Percentiles rank a stretch among this genome's conserved stretches.
Conservation (phyloP, 148 eudicot genomes). For the Persicaria tinctoria region DNA sequence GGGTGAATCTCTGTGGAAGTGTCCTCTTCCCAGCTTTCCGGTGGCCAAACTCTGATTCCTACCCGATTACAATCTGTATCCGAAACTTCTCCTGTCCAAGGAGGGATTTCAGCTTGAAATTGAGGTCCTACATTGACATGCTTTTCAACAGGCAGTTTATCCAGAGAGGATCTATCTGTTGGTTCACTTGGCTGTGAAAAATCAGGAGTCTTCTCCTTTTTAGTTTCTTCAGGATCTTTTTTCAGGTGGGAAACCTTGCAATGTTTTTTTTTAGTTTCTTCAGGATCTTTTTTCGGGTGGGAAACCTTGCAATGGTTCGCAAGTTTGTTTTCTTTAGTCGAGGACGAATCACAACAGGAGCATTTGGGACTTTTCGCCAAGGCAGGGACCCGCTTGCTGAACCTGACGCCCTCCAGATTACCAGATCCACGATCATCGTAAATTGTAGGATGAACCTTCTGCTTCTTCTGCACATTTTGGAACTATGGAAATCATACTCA, state of each 20-base stretch:
- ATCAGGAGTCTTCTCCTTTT: background rate
- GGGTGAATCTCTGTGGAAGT: background rate
- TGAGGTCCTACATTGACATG: slow-evolving; percentile 41
- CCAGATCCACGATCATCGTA: slow-evolving; percentile 39
- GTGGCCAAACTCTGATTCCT: slow-evolving; percentile 67
- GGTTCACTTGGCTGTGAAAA: slow-evolving; percentile 9
- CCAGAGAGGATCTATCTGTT: slow-evolving; percentile 5
- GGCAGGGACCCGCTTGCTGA: slow-evolving; percentile 44
- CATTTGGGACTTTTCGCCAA: slow-evolving; percentile 32
- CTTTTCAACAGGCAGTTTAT: slow-evolving; percentile 22
- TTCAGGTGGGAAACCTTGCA: background rate
- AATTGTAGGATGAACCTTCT: slow-evolving; percentile 56
- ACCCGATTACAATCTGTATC: slow-evolving; percentile 69
- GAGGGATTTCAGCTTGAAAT: slow-evolving; percentile 70
- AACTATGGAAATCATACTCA: background rate
- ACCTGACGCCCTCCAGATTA: slow-evolving; percentile 35
- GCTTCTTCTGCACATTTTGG: slow-evolving; percentile 28
- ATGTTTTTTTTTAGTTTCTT: background rate
- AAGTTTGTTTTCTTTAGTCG: slow-evolving; percentile 19
- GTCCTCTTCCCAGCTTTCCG: slow-evolving; percentile 5
- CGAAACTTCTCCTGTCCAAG: slow-evolving; percentile 41
- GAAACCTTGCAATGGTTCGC: slow-evolving; percentile 12
- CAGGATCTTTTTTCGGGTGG: background rate
- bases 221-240: background rate
- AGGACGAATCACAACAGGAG: slow-evolving; percentile 38